These are phyloP conservation scores for Candida ficus DNA, from an alignment of 805 yeast species.

Conservation along the genomic window DNA sequence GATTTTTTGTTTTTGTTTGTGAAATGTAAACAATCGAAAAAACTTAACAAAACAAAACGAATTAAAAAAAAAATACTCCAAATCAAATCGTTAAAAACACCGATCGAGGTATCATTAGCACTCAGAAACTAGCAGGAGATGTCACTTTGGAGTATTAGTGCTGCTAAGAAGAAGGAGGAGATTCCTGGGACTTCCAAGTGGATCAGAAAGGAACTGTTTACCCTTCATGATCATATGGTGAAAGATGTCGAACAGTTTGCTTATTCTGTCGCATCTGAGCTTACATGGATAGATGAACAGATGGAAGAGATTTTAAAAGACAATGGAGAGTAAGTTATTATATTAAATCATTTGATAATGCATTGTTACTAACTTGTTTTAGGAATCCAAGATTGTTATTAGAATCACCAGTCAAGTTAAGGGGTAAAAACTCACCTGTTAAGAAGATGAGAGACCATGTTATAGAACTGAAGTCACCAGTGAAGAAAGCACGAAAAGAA, in stretches of 20 bases:
- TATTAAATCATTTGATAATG: neutral
- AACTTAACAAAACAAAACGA: too few relatives aligned
- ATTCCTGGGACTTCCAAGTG: slow-evolving; percentile 50
- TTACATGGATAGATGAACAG: slow-evolving; percentile 38
- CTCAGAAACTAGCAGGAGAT: slow-evolving; percentile 10
- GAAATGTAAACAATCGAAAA: neutral
- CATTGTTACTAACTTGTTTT: slow-evolving; percentile 11
- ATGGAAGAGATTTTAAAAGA: slow-evolving; percentile 30
- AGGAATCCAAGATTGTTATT: slow-evolving; percentile 23
- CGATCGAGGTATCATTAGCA: too few relatives aligned
- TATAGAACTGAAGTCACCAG: slow-evolving; percentile 15
- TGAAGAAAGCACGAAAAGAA: too few relatives aligned
- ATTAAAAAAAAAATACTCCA: too few relatives aligned
- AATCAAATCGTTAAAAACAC: neutral
- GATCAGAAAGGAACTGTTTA: slow-evolving; percentile 40
- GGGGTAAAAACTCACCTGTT: slow-evolving; percentile 25
- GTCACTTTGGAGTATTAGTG: slow-evolving; percentile 27
- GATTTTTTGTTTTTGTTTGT: neutral
- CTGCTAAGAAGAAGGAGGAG: slow-evolving; percentile 23
- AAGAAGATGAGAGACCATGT: slow-evolving; percentile 21
- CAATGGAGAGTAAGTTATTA: slow-evolving; percentile 20
- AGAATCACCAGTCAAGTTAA: slow-evolving; percentile 24
- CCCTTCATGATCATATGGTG: slow-evolving; percentile 33
- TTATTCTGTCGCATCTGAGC: slow-evolving; percentile 32
- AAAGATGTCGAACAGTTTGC: slow-evolving; percentile 36